Conservation (phyloP, 495 filamentous ascomycete species). For the Penicillium salamii region DNA sequence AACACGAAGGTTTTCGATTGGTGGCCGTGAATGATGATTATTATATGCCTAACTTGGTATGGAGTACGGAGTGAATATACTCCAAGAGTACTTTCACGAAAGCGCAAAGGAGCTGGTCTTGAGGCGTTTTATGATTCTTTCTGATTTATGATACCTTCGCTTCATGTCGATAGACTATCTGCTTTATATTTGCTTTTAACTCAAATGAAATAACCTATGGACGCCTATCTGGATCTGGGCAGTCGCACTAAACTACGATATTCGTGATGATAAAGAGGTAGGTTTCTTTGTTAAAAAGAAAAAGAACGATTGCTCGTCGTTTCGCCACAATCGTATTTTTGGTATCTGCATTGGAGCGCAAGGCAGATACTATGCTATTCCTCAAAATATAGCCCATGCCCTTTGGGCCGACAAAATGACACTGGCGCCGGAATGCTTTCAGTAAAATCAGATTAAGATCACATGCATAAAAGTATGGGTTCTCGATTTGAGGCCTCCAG, state of each 20-base stretch:
- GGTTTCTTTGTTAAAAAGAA: no score
- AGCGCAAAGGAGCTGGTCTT: no score
- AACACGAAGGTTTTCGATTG: constrained; percentile 36
- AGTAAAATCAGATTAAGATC: constrained; percentile 1
- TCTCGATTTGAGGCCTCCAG: not conserved
- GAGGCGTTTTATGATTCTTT: constrained; percentile 1
- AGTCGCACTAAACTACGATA: no score
- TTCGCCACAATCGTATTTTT: not conserved
- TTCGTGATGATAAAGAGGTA: no score
- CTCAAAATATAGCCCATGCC: not conserved
- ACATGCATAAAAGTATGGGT: not conserved
- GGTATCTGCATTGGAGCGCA: not conserved
- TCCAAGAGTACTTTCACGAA: no score
- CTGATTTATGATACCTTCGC: constrained; percentile 8
- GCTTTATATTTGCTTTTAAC: not conserved
- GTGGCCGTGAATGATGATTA: constrained; percentile 25
- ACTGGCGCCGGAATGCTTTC: not conserved
- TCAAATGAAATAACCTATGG: no score
- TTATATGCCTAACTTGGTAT: no score
- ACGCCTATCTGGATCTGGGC: no score
- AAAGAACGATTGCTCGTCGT: not conserved
- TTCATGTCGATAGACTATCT: constrained; percentile 2
- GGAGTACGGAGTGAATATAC: no score
- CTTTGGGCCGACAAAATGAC: not conserved
- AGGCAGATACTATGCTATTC: not conserved